A percentile compares a stretch with the other conserved stretches of the same genome.
These are phyloP conservation scores for Podaxis sp. DNA, from an alignment of 768 basidiomycete genomes.

Conservation along the genomic window DNA sequence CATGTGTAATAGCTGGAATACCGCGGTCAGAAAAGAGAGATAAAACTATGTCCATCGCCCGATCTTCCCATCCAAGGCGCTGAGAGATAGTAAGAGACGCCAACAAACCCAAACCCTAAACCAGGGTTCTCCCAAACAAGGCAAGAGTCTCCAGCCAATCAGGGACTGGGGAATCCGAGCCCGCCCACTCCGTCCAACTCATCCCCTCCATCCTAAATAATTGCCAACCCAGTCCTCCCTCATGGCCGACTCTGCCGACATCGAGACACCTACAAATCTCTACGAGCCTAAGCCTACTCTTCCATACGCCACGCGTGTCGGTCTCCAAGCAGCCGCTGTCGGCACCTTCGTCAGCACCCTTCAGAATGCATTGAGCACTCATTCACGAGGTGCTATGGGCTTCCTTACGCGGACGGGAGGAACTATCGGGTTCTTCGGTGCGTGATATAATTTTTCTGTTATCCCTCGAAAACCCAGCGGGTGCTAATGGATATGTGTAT, in stretches of 20 bases:
- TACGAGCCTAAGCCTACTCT: constrained; percentile 56
- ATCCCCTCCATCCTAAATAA: constrained; percentile 10
- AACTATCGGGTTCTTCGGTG: constrained; percentile 91
- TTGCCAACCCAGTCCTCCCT: constrained; percentile 25
- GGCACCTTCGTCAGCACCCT: constrained; percentile 66
- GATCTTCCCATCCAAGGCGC: neutral
- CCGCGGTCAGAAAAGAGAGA: neutral
- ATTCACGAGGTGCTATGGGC: constrained; percentile 80
- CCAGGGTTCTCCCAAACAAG: constrained; percentile 27
- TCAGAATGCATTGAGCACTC: constrained; percentile 80
- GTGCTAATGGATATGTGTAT: constrained; percentile 2
- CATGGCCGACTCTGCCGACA: constrained; percentile 34
- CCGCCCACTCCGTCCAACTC: constrained; percentile 25
- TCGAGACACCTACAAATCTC: constrained; percentile 21
- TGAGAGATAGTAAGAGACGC: neutral
- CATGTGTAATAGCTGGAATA: neutral
- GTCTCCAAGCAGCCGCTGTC: constrained; percentile 63
- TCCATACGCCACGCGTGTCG: constrained; percentile 54
- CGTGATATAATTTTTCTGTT: constrained; percentile 26
- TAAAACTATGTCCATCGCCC: constrained; percentile 4
- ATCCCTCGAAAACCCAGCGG: neutral
- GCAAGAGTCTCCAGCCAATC: constrained; percentile 27
- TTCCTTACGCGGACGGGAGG: constrained; percentile 85
- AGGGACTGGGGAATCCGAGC: constrained; percentile 24
- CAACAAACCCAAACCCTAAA: constrained; percentile 10